phyloP scores from a whole-genome alignment of 192 early-diverging fungal genomes.

The Martensiomyces pterosporus region DNA sequence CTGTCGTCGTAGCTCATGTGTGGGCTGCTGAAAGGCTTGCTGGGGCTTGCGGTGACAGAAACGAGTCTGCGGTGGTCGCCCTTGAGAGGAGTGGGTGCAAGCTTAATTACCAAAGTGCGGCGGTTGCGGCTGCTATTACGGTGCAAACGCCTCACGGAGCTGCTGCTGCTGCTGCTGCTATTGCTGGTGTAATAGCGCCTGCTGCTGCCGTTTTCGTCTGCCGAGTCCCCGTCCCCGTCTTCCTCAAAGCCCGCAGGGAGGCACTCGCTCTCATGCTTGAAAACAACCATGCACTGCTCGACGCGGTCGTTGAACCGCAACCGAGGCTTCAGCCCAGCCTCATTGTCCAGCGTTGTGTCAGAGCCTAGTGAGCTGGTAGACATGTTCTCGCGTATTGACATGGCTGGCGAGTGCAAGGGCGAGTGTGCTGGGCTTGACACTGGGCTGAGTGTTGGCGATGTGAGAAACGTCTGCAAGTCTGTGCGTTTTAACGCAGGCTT shows the following conservation, averaged over 20 bases:
- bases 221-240: constrained; percentile 17
- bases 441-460: constrained; percentile 44
- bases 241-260: constrained; percentile 45
- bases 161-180: constrained; percentile 1
- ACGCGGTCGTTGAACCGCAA: constrained; percentile 51
- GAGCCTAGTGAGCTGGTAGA: constrained; percentile 45
- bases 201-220: too few relatives aligned
- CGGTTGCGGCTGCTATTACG: constrained; percentile 11
- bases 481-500: constrained; percentile 45
- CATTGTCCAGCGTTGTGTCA: constrained; percentile 34
- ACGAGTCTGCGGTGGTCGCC: constrained; percentile 41
- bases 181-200: too few relatives aligned
- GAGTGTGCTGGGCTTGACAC: constrained; percentile 31
- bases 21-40: background rate
- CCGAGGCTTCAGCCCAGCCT: constrained; percentile 25
- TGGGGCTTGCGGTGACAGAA: background rate
- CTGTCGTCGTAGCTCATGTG: constrained; percentile 7
- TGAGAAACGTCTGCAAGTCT: constrained; percentile 45
- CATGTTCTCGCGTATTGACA: constrained; percentile 46
- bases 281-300: constrained; percentile 54
- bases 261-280: constrained; percentile 49
- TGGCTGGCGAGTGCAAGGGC: constrained; percentile 32
- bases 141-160: constrained; percentile 4
- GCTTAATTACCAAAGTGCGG: constrained; percentile 44
- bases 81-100: constrained; percentile 43